Base-by-base conservation (phyloP, 2,329 filamentous ascomycete species). In the Tolypocladium paradoxum region DNA sequence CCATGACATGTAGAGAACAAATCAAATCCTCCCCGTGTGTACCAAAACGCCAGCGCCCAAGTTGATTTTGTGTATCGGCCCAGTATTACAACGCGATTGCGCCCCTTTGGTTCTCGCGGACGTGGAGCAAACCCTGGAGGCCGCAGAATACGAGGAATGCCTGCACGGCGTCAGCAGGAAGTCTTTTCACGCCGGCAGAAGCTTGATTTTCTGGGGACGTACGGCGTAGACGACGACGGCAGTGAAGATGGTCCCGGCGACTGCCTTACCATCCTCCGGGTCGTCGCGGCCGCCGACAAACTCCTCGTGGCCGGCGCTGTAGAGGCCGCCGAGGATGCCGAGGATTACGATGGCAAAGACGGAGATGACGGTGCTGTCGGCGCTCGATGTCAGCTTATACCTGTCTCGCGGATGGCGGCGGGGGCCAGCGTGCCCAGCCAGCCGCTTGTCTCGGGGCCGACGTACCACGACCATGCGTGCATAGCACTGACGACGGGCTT, bases 401-500 rank as follows among this genome's bases (percentile, higher is more conserved):
- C 18, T 12, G 48, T 38, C 18, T 16, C 8, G 43, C 24, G 16
- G 27, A 29, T n/a, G 24, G 12, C 24, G 8, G 12, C 27, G 43
- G 43, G 27, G 18, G n/a, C 24, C 16, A 16, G 40, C 7, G 11
- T 45, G 40, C 24, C 40, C 16, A 33, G 27, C 18, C 3, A 46
- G 24, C 4, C 18, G 22, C 38, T 27, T 12, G 47, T 34, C 49
- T 29, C 4, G 43, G 48, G 29, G 40, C 22, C 22, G 55, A 70
- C 83, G 67, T 77, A 96, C 91, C 91, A 96, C 76, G 85, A 89
- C 90, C 91, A 96, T 66, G 91, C 92, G 75, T 95, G 91, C 75
- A 91, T 81, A 61, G 90, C 85, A 67, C 89, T 87, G 63, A 97
- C 88, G 68, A 97, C 77, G 62, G 92, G 91, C 85, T 96, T 96